Evolutionary conservation across 768 basidiomycete genomes (phyloP).

Genomic region (Mrakia gelida): DNA sequence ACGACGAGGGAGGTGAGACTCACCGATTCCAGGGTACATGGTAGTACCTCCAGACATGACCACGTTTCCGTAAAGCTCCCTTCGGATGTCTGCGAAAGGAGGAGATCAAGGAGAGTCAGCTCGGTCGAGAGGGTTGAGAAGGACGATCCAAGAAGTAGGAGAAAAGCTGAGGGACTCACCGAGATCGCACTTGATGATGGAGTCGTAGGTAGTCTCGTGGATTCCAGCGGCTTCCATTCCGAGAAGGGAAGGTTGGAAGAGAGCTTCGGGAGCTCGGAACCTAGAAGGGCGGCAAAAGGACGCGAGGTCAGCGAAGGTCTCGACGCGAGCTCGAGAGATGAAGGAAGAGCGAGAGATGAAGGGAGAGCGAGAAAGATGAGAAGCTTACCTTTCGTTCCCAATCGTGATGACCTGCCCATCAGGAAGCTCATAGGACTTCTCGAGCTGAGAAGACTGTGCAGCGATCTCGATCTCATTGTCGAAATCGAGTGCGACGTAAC

Average conservation of each 20-base stretch:
- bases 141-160: background rate
- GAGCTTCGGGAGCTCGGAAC: constrained; percentile 60
- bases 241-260: constrained; percentile 71
- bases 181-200: constrained; percentile 44
- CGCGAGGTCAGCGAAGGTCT: background rate
- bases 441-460: constrained; percentile 78
- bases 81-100: constrained; percentile 59
- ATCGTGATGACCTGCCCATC: constrained; percentile 92
- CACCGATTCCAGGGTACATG: constrained; percentile 86
- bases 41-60: constrained; percentile 87
- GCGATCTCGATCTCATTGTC: constrained; percentile 89
- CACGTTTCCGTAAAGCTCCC: constrained; percentile 57
- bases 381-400: constrained; percentile 70
- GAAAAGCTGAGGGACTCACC: constrained; percentile 25
- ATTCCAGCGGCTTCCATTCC: constrained; percentile 80
- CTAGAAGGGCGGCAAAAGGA: constrained; percentile 37
- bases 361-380: background rate
- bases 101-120: background rate
- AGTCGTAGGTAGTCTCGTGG: constrained; percentile 72
- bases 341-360: background rate
- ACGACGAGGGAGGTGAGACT: constrained; percentile 21
- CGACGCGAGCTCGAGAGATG: background rate
- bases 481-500: constrained; percentile 90
- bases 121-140: background rate
- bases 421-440: constrained; percentile 91